phyloP scores from a whole-genome alignment of 176 grass and related monocot genomes.

The Rhynchospora tenuis region DNA sequence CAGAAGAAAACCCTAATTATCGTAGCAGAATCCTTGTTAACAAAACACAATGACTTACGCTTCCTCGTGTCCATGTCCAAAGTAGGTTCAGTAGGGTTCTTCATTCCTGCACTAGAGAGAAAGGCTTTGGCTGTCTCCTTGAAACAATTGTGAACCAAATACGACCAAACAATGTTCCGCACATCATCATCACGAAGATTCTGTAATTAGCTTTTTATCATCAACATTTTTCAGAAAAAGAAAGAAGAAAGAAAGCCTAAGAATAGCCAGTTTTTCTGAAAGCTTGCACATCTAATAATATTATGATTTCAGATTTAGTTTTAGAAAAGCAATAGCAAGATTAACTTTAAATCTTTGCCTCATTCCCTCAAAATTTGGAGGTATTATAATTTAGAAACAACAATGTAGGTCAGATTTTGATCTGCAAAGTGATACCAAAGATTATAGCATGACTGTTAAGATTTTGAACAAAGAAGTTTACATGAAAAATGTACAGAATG shows the following conservation, averaged over 20 bases:
- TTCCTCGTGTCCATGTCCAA: slow-evolving; percentile 85
- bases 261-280: slow-evolving; percentile 10
- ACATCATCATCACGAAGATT: slow-evolving; percentile 61
- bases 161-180: slow-evolving; percentile 66
- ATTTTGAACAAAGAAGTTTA: background rate
- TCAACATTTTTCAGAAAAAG: slow-evolving; percentile 12
- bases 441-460: background rate
- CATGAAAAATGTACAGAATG: background rate
- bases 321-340: slow-evolving; percentile 5
- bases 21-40: background rate
- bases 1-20: slow-evolving; percentile 3
- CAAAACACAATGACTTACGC: slow-evolving; percentile 39
- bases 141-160: slow-evolving; percentile 98
- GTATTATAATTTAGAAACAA: background rate
- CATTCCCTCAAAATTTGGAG: slow-evolving; percentile 5
- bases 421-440: background rate
- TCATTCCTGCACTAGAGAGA: slow-evolving; percentile 58
- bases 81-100: slow-evolving; percentile 63
- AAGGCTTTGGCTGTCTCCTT: slow-evolving; percentile 92
- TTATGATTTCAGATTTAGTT: slow-evolving; percentile 1
- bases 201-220: slow-evolving; percentile 38
- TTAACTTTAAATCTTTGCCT: background rate
- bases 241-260: slow-evolving; percentile 3
- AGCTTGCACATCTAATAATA: background rate
- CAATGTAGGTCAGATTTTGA: background rate